A percentile compares a stretch with the other conserved stretches of the same genome.
These are phyloP conservation scores for Chalaropsis thielavioides DNA, from an alignment of 2,329 filamentous ascomycete genomes.

Conservation along the genomic window DNA sequence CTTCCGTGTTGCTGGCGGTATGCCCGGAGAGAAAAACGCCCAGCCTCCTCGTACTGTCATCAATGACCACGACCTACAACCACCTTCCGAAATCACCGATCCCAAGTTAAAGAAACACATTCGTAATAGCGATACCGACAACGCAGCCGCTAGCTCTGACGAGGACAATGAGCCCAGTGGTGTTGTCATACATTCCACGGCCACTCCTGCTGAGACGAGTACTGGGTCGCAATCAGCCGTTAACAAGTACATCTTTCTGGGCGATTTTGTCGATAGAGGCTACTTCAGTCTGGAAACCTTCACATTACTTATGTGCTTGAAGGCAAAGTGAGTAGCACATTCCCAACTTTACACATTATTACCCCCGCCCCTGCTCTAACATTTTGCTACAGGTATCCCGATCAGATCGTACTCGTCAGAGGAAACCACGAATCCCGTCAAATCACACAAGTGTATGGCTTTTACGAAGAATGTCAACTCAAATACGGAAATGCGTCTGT, in stretches of 20 bases:
- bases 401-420: constrained; percentile 87
- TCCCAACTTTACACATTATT: not conserved
- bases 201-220: constrained; percentile 25
- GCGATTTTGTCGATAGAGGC: constrained; percentile 93
- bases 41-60: constrained; percentile 58
- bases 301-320: constrained; percentile 89
- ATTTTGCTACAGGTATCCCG: constrained; percentile 59
- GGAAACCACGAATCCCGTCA: constrained; percentile 97
- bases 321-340: constrained; percentile 41
- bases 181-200: constrained; percentile 21
- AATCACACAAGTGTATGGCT: constrained; percentile 96
- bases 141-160: constrained; percentile 32
- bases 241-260: constrained; percentile 47
- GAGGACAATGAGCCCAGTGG: constrained; percentile 21
- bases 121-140: constrained; percentile 37
- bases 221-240: constrained; percentile 35
- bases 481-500: constrained; percentile 98
- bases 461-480: constrained; percentile 95
- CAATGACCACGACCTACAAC: constrained; percentile 81
- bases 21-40: constrained; percentile 60
- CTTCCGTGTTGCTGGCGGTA: constrained; percentile 89
- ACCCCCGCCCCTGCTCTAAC: constrained; percentile 19
- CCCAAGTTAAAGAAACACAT: constrained; percentile 79
- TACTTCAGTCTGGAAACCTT: constrained; percentile 98
- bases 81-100: constrained; percentile 75